Evolutionary conservation across 768 basidiomycete species (phyloP).

Genomic region (Lactarius sp.): DNA sequence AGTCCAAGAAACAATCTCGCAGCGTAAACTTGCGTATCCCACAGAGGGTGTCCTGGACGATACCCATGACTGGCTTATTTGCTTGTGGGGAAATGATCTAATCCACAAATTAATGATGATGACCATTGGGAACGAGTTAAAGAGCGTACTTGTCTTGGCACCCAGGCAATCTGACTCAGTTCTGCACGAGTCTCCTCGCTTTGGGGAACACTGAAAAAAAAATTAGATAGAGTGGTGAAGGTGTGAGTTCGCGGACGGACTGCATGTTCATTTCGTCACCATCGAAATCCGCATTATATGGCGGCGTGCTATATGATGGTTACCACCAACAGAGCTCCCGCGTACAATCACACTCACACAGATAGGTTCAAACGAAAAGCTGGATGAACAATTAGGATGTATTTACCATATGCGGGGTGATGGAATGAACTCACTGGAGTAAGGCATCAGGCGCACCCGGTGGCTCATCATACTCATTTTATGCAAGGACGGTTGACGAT

Average conservation of each 20-base stretch:
- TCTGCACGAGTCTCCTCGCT: conserved; percentile 98
- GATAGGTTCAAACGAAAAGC: conserved; percentile 98
- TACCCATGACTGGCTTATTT: conserved; percentile 99
- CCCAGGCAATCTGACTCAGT: conserved; percentile 98
- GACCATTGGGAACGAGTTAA: neutral
- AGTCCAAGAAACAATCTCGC: conserved; percentile 92
- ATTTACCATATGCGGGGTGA: neutral
- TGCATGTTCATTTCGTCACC: conserved; percentile 99
- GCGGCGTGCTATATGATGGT: conserved; percentile 64
- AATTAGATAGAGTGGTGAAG: conserved; percentile 14
- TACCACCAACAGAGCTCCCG: conserved; percentile 28
- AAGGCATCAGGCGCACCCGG: conserved; percentile 93
- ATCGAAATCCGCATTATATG: conserved; percentile 99
- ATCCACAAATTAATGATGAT: conserved; percentile 7
- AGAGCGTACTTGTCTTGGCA: conserved; percentile 77
- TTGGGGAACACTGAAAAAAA: conserved; percentile 73
- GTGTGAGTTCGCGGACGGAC: conserved; percentile 48
- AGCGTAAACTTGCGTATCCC: conserved; percentile 97
- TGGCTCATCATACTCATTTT: conserved; percentile 99
- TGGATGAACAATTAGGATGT: conserved; percentile 33
- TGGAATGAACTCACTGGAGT: conserved; percentile 70
- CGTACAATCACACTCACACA: conserved; percentile 58
- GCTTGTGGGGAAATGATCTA: conserved; percentile 99
- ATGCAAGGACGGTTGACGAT: conserved; percentile 96
- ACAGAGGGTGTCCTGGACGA: conserved; percentile 97